phyloP scores from a whole-genome alignment of 2,329 filamentous ascomycete species.

The Colletotrichum abscissum region DNA sequence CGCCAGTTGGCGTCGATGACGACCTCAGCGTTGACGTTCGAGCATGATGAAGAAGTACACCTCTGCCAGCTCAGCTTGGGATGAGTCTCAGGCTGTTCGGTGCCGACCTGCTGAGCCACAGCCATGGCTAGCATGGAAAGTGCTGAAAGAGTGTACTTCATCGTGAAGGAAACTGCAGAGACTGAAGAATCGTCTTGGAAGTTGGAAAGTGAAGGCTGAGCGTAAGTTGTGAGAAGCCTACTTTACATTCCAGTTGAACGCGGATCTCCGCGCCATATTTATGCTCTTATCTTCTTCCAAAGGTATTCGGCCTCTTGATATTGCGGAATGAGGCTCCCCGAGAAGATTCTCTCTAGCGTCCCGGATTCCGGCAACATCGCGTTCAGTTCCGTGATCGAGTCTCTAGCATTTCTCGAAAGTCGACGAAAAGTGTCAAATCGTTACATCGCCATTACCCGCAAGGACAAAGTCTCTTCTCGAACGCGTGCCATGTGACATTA shows the following conservation, averaged over 20 bases:
- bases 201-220: not conserved
- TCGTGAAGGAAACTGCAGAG: slow-evolving; percentile 5
- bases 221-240: slow-evolving; percentile 1
- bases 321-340: slow-evolving; percentile 31
- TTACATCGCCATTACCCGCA: not conserved
- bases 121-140: slow-evolving; percentile 38
- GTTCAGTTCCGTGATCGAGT: not conserved
- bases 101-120: slow-evolving; percentile 40
- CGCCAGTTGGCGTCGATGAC: slow-evolving; percentile 62
- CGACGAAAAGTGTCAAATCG: not conserved
- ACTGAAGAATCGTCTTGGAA: not conserved
- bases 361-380: not conserved
- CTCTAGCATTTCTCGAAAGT: too few species aligned
- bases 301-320: not conserved
- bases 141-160: slow-evolving; percentile 34
- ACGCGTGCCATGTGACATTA: not conserved
- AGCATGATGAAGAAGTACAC: slow-evolving; percentile 46
- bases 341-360: not conserved
- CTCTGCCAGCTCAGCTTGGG: slow-evolving; percentile 42
- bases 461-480: not conserved
- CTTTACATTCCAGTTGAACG: not conserved
- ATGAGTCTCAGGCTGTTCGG: slow-evolving; percentile 39
- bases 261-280: slow-evolving; percentile 3
- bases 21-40: slow-evolving; percentile 52
- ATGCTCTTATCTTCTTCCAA: not conserved